Conservation (phyloP, 192 early-diverging fungal genomes). For the Backusella tuberculispora region DNA sequence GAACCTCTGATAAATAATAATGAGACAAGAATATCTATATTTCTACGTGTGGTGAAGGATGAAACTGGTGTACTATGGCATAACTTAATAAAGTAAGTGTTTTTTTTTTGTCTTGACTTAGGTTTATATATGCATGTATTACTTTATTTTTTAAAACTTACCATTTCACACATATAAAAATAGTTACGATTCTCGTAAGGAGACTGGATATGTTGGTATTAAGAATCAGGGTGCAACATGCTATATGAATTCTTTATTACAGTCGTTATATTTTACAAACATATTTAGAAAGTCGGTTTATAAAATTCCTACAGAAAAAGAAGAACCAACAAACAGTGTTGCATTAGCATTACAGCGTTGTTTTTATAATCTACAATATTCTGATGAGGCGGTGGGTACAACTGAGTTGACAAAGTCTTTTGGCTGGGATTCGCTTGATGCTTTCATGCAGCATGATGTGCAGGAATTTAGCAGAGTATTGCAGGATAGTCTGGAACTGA, state of each 20-base stretch:
- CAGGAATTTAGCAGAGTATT: constrained; percentile 97
- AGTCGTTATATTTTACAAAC: constrained; percentile 93
- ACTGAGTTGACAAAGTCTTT: constrained; percentile 96
- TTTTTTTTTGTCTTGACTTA: constrained; percentile 3
- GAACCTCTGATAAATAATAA: constrained; percentile 68
- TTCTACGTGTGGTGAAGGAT: constrained; percentile 81
- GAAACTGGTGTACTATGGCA: constrained; percentile 94
- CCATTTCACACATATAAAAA: neutral
- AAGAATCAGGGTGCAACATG: constrained; percentile 99
- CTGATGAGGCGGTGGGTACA: constrained; percentile 76
- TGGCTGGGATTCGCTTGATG: constrained; percentile 95
- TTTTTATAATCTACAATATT: constrained; percentile 88
- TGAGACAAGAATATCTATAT: constrained; percentile 68
- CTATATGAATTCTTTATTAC: constrained; percentile 98
- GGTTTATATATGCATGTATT: neutral
- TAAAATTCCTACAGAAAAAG: constrained; percentile 89
- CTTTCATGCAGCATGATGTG: constrained; percentile 98
- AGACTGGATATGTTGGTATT: constrained; percentile 92
- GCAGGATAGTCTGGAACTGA: constrained; percentile 94
- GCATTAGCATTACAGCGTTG: constrained; percentile 92
- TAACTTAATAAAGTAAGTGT: constrained; percentile 79
- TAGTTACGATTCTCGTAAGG: constrained; percentile 86
- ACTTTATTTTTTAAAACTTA: too few relatives aligned
- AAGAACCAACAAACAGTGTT: constrained; percentile 87
- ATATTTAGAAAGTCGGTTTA: constrained; percentile 92